Percentiles rank a stretch among this genome's conserved stretches.
phyloP scores from a whole-genome alignment of 2,329 filamentous ascomycete genomes.

The Aspergillus persii region DNA sequence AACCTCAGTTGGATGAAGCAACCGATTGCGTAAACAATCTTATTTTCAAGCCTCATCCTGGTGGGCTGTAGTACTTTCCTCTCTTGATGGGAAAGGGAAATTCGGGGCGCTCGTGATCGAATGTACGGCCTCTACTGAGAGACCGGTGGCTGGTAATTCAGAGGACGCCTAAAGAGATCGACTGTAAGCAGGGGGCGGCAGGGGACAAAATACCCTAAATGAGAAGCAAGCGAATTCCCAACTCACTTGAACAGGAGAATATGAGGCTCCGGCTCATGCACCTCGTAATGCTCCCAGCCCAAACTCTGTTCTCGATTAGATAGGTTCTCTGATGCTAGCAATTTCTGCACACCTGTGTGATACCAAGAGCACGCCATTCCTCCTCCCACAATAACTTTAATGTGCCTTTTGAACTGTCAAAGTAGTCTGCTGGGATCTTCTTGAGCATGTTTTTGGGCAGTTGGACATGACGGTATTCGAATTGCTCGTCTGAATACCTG shows the following conservation, averaged over 20 bases:
- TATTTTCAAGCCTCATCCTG: slow-evolving; percentile 6
- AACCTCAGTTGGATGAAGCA: slow-evolving; percentile 26
- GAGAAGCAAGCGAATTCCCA: background rate
- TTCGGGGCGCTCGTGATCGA: background rate
- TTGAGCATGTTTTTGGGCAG: slow-evolving; percentile 98
- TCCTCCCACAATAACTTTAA: slow-evolving; percentile 97
- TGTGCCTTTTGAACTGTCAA: slow-evolving; percentile 83
- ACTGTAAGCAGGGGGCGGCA: slow-evolving; percentile 17
- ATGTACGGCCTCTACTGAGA: slow-evolving; percentile 28
- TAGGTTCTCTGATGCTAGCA: slow-evolving; percentile 1
- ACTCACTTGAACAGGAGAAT: slow-evolving; percentile 97
- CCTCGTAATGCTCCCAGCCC: slow-evolving; percentile 99
- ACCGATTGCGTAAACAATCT: slow-evolving; percentile 19
- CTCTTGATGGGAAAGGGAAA: background rate
- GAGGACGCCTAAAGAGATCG: slow-evolving; percentile 61
- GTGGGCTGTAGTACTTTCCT: slow-evolving; percentile 1
- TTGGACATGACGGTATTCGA: slow-evolving; percentile 96
- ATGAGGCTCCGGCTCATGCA: slow-evolving; percentile 97
- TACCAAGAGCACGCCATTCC: slow-evolving; percentile 94
- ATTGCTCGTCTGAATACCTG: slow-evolving; percentile 90
- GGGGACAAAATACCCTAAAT: background rate
- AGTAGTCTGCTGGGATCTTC: slow-evolving; percentile 91
- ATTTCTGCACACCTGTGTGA: slow-evolving; percentile 73
- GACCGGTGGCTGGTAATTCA: slow-evolving; percentile 74
- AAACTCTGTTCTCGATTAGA: slow-evolving; percentile 65